These are phyloP conservation scores for Ophiostoma australiae DNA, from an alignment of 2,329 filamentous ascomycete species.

Conservation along the genomic window DNA sequence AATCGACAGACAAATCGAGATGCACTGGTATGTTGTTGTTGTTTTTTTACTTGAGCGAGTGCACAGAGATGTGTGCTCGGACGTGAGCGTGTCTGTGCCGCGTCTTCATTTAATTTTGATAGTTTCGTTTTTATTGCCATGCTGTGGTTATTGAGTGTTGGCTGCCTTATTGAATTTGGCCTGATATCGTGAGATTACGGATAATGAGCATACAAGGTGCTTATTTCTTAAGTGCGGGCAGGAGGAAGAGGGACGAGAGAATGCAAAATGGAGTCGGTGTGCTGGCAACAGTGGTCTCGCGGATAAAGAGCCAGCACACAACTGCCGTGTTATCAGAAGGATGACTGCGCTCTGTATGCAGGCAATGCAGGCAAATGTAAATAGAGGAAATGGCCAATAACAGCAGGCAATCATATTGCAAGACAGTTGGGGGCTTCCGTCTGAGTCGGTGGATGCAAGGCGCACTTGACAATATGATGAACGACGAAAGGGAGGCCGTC, in stretches of 20 bases:
- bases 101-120: neutral
- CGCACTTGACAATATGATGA: neutral
- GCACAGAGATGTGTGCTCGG: neutral
- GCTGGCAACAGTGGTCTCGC: neutral
- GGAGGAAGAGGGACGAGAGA: neutral
- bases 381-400: neutral
- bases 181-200: neutral
- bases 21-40: neutral
- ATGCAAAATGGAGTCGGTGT: neutral
- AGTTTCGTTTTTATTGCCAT: neutral
- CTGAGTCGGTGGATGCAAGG: neutral
- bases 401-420: neutral
- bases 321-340: neutral
- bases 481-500: neutral
- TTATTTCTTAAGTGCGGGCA: neutral
- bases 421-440: neutral
- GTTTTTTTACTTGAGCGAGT: neutral
- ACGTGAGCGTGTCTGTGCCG: conserved; percentile 9
- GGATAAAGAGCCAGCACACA: neutral
- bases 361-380: neutral
- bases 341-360: neutral
- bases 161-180: neutral
- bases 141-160: neutral
- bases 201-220: neutral
- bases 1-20: neutral